Conservation (phyloP, 2,329 filamentous ascomycete species). For the Ascochyta lentis region DNA sequence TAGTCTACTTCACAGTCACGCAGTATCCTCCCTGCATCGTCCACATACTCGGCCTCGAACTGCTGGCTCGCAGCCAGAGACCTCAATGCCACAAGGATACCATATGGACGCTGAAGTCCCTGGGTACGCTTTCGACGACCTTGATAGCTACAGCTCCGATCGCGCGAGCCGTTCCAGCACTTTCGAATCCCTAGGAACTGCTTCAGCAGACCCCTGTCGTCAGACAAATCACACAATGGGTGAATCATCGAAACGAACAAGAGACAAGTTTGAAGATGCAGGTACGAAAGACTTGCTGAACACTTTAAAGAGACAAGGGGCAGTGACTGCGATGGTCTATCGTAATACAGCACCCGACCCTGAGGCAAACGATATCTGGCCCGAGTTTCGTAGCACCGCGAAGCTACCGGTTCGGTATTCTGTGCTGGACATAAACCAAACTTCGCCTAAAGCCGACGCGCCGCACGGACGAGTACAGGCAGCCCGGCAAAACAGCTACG, state of each 20-base stretch:
- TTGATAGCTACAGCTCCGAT: neutral
- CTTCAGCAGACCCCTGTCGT: neutral
- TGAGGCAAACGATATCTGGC: slow-evolving; percentile 47
- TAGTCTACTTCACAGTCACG: slow-evolving; percentile 1
- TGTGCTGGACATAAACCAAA: slow-evolving; percentile 19
- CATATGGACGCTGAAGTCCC: neutral
- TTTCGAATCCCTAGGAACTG: neutral
- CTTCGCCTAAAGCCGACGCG: neutral
- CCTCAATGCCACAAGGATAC: neutral
- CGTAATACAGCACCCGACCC: slow-evolving; percentile 23
- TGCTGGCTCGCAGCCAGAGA: neutral
- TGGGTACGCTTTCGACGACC: neutral
- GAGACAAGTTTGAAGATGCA: slow-evolving; percentile 24
- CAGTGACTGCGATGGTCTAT: slow-evolving; percentile 36
- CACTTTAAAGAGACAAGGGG: slow-evolving; percentile 27
- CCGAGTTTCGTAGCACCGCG: slow-evolving; percentile 35
- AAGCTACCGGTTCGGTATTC: slow-evolving; percentile 39
- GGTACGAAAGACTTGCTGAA: slow-evolving; percentile 21
- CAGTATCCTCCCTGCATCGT: neutral
- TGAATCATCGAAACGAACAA: slow-evolving; percentile 23
- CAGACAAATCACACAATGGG: neutral
- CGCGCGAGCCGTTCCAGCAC: neutral
- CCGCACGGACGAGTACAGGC: neutral
- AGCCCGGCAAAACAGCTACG: neutral
- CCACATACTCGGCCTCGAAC: neutral